Evolutionary conservation across 1,139 yeast genomes (phyloP), one percentile per base, ranked within the genome.

Genomic region (Yamadazyma dushanensis): DNA sequence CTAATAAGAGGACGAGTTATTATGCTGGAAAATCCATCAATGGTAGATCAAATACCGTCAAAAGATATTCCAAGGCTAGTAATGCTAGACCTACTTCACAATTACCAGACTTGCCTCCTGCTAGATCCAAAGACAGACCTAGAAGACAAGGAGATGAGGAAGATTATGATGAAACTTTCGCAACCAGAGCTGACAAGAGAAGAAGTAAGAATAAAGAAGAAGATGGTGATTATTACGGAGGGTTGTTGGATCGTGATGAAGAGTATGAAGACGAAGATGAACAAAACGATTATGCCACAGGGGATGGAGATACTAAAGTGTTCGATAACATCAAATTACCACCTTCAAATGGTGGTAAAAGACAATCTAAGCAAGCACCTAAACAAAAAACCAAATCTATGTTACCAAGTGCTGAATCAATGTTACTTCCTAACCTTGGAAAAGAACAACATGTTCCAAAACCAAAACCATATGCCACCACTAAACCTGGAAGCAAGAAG

Each of bases 251-350:
- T 34, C 40, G 45, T 25, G 49, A 44, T 29, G 48, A 46, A 11
- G 49, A 45, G 14, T 44, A 45, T 8, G 44, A 41, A 25, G 51
- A 45, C 7, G 54, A 49, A 9, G 51, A 44, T 14, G 54, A 51
- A 6, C 56, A 48, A 13, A 60, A 55, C 16, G 57, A 27, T n/a
- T 5, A 15, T 8, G 18, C 3, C 18, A 18, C 11, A 7, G 41
- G 35, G 32, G 49, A 44, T 34, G 49, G 45, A 13, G 51, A 47
- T 19, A 43, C 57, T 26, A 63, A 63, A 19, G 61, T 67, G 10
- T 71, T 70, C 47, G 76, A 69, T 32, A 63, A 64, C 40, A 71
- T 71, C 43, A 70, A 70, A 47, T 56, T 71, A 40, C 77, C 77
- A 7, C 61, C 64, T 18, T 57, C 4, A 47, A 34, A 23, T 16